Evolutionary conservation across 208 protist genomes (phyloP), one percentile per base, ranked within the genome.

Genomic region (Leishmania amazonensis): DNA sequence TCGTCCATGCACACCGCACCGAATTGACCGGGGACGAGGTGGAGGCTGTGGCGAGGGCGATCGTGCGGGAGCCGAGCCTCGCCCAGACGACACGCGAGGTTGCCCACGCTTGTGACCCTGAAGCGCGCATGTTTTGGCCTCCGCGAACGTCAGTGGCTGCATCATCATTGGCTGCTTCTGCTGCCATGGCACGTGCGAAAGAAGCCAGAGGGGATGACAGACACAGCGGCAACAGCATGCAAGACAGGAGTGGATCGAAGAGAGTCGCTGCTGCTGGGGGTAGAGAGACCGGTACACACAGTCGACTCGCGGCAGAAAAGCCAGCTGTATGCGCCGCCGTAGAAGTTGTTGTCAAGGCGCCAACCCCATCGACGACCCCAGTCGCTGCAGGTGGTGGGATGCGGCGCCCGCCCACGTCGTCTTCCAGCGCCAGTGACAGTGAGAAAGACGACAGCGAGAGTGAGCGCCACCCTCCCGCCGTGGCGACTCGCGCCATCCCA

Each of bases 11-110:
- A 15, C 84, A 89, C 54, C 83, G 85, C 11, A n/a, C 81, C 3
- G 81, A 89, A 76, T 72, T 93, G 28, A 86, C 78, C 17, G 83
- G 85, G 2, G 85, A 57, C 1, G 89, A 88, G 60, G 87, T 93
- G 38, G 89, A 90, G 78, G 68, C 73, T 1, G 54, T 84, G 35
- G 84, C 84, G 19, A 38, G 31, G 15, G 75, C 76, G 72, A 31
- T 86, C 42, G 53, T 83, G 40, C 65, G 83, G 0, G 83, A 82
- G 68, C 15, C 71, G 8, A 64, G 64, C 0, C 67, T 83, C 28
- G 31, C 57, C 51, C 78, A 83, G 24, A 45, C 75, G 19, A 42
- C 45, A 64, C 83, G 83, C 7, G 83, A 40, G 1, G 57, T 86
- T 0, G 83, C 83, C 1, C 68, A 80, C 64, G 83, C 75, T 21